A percentile compares a stretch with the other conserved stretches of the same genome.
These are phyloP conservation scores for Pseudogymnoascus sp. DNA, from an alignment of 2,329 filamentous ascomycete species.

Conservation along the genomic window DNA sequence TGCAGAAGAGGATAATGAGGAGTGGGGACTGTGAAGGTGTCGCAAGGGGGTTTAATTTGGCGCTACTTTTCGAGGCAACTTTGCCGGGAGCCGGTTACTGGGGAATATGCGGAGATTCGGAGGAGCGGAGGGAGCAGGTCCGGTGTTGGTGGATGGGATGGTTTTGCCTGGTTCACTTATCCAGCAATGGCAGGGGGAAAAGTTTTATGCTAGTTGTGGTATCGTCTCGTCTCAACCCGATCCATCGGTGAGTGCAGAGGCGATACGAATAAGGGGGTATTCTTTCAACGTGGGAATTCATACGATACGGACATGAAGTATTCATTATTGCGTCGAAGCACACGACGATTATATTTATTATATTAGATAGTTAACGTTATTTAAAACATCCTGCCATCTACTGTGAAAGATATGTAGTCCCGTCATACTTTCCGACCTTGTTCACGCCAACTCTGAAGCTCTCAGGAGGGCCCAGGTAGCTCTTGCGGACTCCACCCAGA, in stretches of 20 bases:
- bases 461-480: conserved; percentile 35
- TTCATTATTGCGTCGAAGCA: neutral
- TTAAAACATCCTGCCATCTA: neutral
- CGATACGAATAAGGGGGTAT: neutral
- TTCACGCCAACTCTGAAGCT: conserved; percentile 23
- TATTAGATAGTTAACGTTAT: conserved; percentile 1
- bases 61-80: too few relatives aligned
- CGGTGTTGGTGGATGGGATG: neutral
- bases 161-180: neutral
- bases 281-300: neutral
- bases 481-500: conserved; percentile 32
- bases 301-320: neutral
- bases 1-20: neutral
- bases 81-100: too few relatives aligned
- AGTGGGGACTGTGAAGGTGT: neutral
- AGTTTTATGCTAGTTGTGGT: neutral
- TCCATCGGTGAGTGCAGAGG: neutral
- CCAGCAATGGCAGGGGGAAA: neutral
- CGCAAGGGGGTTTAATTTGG: neutral
- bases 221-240: neutral
- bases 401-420: neutral
- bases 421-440: neutral
- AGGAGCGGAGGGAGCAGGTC: neutral
- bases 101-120: too few relatives aligned
- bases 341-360: neutral